These are phyloP conservation scores for Phyllosticta paracitricarpa DNA, from an alignment of 2,329 filamentous ascomycete species.

Conservation along the genomic window DNA sequence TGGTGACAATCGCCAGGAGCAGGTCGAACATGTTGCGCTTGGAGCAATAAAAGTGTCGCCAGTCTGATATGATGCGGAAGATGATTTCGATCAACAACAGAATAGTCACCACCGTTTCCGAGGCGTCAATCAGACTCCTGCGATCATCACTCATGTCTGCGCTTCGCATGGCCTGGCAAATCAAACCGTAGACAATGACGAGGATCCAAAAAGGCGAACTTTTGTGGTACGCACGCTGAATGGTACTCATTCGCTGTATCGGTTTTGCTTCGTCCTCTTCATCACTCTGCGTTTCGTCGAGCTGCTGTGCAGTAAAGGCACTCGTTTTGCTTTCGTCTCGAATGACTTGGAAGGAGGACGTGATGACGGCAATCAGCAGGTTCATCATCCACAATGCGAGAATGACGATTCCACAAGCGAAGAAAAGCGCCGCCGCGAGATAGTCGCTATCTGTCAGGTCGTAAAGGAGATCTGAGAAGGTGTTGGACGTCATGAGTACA, in stretches of 20 bases:
- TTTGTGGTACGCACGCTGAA: constrained; percentile 67
- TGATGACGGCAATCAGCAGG: constrained; percentile 90
- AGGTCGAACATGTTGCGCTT: constrained; percentile 74
- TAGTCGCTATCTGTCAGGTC: constrained; percentile 89
- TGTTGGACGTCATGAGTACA: constrained; percentile 97
- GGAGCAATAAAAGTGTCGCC: constrained; percentile 67
- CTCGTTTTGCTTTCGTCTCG: constrained; percentile 90
- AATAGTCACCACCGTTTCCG: constrained; percentile 67
- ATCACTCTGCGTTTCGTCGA: constrained; percentile 32
- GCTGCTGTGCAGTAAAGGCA: constrained; percentile 74
- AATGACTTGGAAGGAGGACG: constrained; percentile 96
- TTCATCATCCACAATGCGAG: constrained; percentile 96
- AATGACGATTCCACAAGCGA: constrained; percentile 66
- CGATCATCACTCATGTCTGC: constrained; percentile 58
- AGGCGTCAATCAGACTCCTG: constrained; percentile 54
- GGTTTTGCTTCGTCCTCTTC: constrained; percentile 27
- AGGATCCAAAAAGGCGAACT: constrained; percentile 69
- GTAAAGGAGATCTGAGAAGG: constrained; percentile 91
- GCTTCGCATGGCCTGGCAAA: constrained; percentile 69
- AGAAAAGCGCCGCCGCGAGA: constrained; percentile 70
- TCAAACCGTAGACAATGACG: constrained; percentile 69
- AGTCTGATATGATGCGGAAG: constrained; percentile 67
- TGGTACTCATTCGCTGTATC: constrained; percentile 34
- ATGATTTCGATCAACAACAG: constrained; percentile 73
- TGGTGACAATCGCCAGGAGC: constrained; percentile 67